These are phyloP conservation scores for Umbellularia californica DNA, from an alignment of 164 flowering plant genomes.

Conservation along the genomic window DNA sequence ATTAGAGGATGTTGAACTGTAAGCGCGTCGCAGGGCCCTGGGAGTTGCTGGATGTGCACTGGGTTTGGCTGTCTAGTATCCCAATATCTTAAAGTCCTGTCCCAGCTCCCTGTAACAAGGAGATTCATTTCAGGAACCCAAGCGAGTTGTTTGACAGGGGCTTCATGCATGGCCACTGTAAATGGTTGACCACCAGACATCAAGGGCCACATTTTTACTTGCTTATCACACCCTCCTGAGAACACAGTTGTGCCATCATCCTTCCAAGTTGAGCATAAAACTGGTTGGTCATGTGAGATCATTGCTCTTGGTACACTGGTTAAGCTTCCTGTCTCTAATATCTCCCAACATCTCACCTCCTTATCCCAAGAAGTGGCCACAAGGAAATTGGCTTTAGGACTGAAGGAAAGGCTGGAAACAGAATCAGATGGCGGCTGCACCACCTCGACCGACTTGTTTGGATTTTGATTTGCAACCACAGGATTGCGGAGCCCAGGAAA, in stretches of 20 bases:
- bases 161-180: too few species aligned
- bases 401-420: too few species aligned
- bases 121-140: too few species aligned
- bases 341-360: slow-evolving; percentile 96
- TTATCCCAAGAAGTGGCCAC: slow-evolving; percentile 98
- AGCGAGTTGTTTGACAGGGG: too few species aligned
- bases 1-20: slow-evolving; percentile 80
- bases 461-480: slow-evolving; percentile 34
- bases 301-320: slow-evolving; percentile 71
- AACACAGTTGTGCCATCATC: too few species aligned
- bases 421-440: slow-evolving; percentile 61
- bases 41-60: slow-evolving; percentile 75
- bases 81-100: too few species aligned
- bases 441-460: slow-evolving; percentile 65
- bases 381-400: slow-evolving; percentile 43
- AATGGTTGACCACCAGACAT: too few species aligned
- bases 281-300: slow-evolving; percentile 92
- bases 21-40: slow-evolving; percentile 87
- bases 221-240: too few species aligned
- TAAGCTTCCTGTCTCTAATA: slow-evolving; percentile 34
- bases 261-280: slow-evolving; percentile 26
- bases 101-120: too few species aligned
- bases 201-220: too few species aligned
- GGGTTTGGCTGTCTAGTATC: too few species aligned
- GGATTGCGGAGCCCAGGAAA: slow-evolving; percentile 7